A percentile compares a stretch with the other conserved stretches of the same genome.
These are phyloP conservation scores for Lentinula raphanica DNA, from an alignment of 768 basidiomycete species.

Conservation along the genomic window DNA sequence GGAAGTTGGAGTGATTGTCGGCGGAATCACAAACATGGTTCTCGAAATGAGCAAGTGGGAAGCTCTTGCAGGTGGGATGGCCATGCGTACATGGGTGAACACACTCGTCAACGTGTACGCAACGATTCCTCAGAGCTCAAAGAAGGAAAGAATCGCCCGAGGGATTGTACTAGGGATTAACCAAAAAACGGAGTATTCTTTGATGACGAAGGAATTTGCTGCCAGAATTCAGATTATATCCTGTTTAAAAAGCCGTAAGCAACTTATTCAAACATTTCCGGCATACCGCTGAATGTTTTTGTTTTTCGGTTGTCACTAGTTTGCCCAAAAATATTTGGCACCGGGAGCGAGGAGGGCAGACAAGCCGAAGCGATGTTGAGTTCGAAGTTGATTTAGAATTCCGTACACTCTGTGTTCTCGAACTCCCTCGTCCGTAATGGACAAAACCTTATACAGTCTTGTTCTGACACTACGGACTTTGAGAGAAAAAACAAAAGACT, in stretches of 20 bases:
- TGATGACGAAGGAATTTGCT: slow-evolving; percentile 52
- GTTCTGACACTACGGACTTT: background rate
- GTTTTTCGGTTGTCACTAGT: background rate
- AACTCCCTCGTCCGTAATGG: too few relatives aligned
- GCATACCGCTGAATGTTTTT: background rate
- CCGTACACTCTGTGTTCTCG: background rate
- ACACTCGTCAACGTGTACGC: slow-evolving; percentile 37
- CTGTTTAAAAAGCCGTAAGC: slow-evolving; percentile 44
- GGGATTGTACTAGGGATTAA: slow-evolving; percentile 50
- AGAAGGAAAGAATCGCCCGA: slow-evolving; percentile 37
- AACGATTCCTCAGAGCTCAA: slow-evolving; percentile 21
- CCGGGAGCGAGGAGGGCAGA: slow-evolving; percentile 7
- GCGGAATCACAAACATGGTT: slow-evolving; percentile 50
- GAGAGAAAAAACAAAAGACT: background rate
- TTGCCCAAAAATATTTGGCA: slow-evolving; percentile 4
- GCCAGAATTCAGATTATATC: slow-evolving; percentile 51
- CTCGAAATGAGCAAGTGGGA: slow-evolving; percentile 54
- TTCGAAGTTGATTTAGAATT: slow-evolving; percentile 5
- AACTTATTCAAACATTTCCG: background rate
- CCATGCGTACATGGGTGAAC: slow-evolving; percentile 52
- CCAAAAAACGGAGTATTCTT: slow-evolving; percentile 41
- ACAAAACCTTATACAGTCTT: too few relatives aligned
- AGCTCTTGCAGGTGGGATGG: slow-evolving; percentile 39
- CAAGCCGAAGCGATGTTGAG: slow-evolving; percentile 9
- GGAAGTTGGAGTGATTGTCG: slow-evolving; percentile 46